These are phyloP conservation scores for Emergomyces africanus DNA, from an alignment of 2,329 filamentous ascomycete genomes.

Conservation along the genomic window DNA sequence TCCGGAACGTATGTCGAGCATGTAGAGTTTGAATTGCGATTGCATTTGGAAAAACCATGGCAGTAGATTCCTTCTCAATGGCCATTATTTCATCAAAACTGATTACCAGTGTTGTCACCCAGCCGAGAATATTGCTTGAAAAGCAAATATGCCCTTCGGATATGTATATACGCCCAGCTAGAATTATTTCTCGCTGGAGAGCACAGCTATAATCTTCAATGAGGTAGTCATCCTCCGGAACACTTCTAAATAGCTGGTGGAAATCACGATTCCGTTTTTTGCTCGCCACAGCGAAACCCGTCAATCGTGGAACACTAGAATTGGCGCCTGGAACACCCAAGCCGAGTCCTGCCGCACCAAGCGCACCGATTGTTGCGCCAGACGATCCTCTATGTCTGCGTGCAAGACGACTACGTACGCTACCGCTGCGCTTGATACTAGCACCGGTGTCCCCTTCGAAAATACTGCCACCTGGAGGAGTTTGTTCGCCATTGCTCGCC, in stretches of 20 bases:
- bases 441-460: slow-evolving; percentile 47
- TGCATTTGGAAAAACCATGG: slow-evolving; percentile 90
- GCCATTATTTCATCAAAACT: slow-evolving; percentile 97
- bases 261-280: slow-evolving; percentile 96
- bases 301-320: slow-evolving; percentile 58
- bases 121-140: slow-evolving; percentile 96
- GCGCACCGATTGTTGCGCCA: slow-evolving; percentile 56
- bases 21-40: slow-evolving; percentile 94
- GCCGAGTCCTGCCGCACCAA: slow-evolving; percentile 56
- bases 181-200: slow-evolving; percentile 84
- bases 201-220: slow-evolving; percentile 99
- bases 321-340: slow-evolving; percentile 51
- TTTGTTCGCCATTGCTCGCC: slow-evolving; percentile 43
- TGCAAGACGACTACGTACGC: slow-evolving; percentile 52
- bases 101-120: slow-evolving; percentile 95
- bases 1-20: slow-evolving; percentile 90
- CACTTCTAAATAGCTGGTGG: slow-evolving; percentile 84
- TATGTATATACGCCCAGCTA: slow-evolving; percentile 87
- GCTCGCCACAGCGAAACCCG: slow-evolving; percentile 89
- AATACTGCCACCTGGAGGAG: slow-evolving; percentile 52
- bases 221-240: slow-evolving; percentile 93
- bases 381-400: slow-evolving; percentile 77
- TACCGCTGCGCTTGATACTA: slow-evolving; percentile 50
- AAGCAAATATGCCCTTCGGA: slow-evolving; percentile 97
- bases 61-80: slow-evolving; percentile 92